Conservation (phyloP, 2,329 filamentous ascomycete species). For the Pseudocercospora fuligena region DNA sequence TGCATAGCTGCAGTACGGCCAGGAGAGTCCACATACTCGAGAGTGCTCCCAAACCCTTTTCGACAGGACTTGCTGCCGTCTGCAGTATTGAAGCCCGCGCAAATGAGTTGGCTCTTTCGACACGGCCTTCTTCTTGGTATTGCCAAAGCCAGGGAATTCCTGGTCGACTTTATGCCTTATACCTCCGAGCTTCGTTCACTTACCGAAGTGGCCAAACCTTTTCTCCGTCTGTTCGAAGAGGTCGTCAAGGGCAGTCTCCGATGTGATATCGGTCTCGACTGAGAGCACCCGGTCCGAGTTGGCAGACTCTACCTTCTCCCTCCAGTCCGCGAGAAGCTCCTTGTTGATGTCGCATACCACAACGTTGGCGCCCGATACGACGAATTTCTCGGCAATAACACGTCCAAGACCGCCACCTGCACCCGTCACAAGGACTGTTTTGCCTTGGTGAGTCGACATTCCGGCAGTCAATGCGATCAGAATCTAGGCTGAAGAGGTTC, state of each 20-base stretch:
- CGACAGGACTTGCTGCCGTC: background rate
- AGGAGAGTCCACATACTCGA: no score
- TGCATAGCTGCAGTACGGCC: no score
- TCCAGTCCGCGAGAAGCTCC: conserved; percentile 37
- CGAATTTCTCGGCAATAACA: conserved; percentile 40
- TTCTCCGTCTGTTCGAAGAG: conserved; percentile 44
- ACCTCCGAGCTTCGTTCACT: background rate
- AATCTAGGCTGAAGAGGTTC: background rate
- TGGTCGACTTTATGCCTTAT: no score
- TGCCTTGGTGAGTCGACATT: conserved; percentile 26
- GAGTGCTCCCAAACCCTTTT: no score
- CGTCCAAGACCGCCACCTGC: conserved; percentile 40
- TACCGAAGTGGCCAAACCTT: conserved; percentile 57
- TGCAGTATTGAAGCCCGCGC: no score
- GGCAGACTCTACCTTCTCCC: conserved; percentile 31
- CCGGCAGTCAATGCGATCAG: background rate
- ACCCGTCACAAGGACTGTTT: conserved; percentile 43
- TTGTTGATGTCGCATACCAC: conserved; percentile 44
- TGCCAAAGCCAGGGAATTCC: no score
- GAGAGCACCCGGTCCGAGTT: conserved; percentile 37
- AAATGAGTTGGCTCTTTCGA: background rate
- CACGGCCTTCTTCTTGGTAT: no score
- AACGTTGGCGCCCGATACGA: conserved; percentile 42
- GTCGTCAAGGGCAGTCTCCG: conserved; percentile 41
- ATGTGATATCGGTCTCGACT: conserved; percentile 47